These are phyloP conservation scores for Zalaria sp. DNA, from an alignment of 2,329 filamentous ascomycete species.

Conservation along the genomic window DNA sequence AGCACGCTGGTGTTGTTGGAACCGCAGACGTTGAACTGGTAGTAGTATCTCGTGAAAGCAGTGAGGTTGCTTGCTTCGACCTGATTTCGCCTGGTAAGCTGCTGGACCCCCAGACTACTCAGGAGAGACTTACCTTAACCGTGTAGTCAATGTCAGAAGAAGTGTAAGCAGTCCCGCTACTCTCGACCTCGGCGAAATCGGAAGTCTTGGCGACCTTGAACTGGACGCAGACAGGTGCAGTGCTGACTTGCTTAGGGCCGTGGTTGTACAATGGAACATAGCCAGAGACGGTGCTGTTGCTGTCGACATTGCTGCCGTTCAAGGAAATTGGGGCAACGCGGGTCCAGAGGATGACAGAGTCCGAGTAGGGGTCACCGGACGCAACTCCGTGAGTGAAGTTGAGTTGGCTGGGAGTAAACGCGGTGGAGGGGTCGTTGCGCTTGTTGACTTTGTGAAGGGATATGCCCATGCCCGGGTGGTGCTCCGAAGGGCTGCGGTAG, in stretches of 20 bases:
- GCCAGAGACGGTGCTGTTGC: constrained; percentile 41
- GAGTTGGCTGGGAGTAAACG: constrained; percentile 32
- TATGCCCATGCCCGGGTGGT: constrained; percentile 49
- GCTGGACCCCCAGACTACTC: constrained; percentile 4
- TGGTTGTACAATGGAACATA: constrained; percentile 39
- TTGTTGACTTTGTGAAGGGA: constrained; percentile 48
- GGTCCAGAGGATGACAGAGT: constrained; percentile 29
- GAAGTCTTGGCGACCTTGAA: constrained; percentile 44
- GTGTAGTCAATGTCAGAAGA: constrained; percentile 65
- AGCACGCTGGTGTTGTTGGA: constrained; percentile 47
- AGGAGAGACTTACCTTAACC: constrained; percentile 41
- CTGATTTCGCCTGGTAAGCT: constrained; percentile 17
- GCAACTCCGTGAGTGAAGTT: constrained; percentile 50
- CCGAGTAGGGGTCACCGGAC: constrained; percentile 29
- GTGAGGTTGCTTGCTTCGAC: constrained; percentile 50
- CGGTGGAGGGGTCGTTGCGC: constrained; percentile 33
- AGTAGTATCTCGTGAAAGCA: constrained; percentile 53
- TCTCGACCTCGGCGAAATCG: constrained; percentile 33
- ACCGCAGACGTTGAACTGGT: constrained; percentile 55
- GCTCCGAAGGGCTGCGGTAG: constrained; percentile 51
- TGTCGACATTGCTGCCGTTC: constrained; percentile 22
- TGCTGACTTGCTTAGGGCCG: constrained; percentile 39
- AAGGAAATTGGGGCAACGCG: constrained; percentile 20
- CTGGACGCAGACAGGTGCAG: constrained; percentile 51
- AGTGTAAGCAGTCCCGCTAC: constrained; percentile 49